phyloP scores from a whole-genome alignment of 2,329 filamentous ascomycete genomes.

The Whalleya microplaca region DNA sequence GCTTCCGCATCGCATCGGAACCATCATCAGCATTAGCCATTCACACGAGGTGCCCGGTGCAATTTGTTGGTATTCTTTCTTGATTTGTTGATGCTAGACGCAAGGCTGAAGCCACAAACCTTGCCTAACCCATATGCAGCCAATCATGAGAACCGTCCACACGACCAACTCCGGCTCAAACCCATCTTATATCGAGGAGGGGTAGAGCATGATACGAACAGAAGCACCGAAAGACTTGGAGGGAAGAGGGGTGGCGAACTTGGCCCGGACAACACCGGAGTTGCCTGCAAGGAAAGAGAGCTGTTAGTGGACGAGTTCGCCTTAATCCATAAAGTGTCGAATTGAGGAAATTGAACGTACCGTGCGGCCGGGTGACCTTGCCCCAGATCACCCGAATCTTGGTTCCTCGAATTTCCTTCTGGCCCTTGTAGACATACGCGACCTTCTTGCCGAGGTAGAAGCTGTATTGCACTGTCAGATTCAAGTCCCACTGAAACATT shows the following conservation, averaged over 20 bases:
- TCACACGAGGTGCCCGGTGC: slow-evolving; percentile 28
- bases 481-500: slow-evolving; percentile 1
- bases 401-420: slow-evolving; percentile 92
- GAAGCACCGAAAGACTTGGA: slow-evolving; percentile 95
- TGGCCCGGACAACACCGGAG: slow-evolving; percentile 96
- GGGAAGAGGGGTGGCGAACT: slow-evolving; percentile 95
- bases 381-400: slow-evolving; percentile 99
- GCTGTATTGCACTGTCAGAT: slow-evolving; percentile 44
- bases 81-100: slow-evolving; percentile 42
- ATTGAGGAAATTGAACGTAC: slow-evolving; percentile 50
- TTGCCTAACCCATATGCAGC: slow-evolving; percentile 53
- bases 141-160: slow-evolving; percentile 61
- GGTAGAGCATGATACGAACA: slow-evolving; percentile 97
- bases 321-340: background rate
- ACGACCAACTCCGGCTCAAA: slow-evolving; percentile 64
- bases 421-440: slow-evolving; percentile 96
- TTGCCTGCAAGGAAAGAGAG: slow-evolving; percentile 64
- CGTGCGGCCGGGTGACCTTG: slow-evolving; percentile 95
- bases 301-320: slow-evolving; percentile 17
- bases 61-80: slow-evolving; percentile 40
- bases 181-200: slow-evolving; percentile 87
- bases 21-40: slow-evolving; percentile 19
- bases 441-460: slow-evolving; percentile 99
- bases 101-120: slow-evolving; percentile 48
- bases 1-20: slow-evolving; percentile 9